Conservation (phyloP, 2,329 filamentous ascomycete species). For the Aspergillus arachidicola region DNA sequence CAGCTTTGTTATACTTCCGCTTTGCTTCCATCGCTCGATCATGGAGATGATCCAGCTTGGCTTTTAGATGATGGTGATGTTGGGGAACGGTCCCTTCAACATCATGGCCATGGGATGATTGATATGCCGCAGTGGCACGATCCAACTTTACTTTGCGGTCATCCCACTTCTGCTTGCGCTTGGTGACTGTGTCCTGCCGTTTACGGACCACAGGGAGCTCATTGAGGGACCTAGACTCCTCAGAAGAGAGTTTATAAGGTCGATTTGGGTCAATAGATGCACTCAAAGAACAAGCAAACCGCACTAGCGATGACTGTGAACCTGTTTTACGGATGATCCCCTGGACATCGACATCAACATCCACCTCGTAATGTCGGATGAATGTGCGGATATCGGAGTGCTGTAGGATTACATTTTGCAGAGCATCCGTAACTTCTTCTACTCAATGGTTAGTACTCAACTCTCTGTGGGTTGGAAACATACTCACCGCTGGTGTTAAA, state of each 20-base stretch:
- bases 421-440: constrained; percentile 25
- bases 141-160: constrained; percentile 15
- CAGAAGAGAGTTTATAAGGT: constrained; percentile 14
- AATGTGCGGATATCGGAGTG: constrained; percentile 19
- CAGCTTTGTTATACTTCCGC: constrained; percentile 12
- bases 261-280: constrained; percentile 15
- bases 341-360: constrained; percentile 18
- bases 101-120: background rate
- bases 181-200: constrained; percentile 14
- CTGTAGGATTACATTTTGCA: constrained; percentile 29
- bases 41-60: constrained; percentile 16
- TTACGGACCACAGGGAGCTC: constrained; percentile 13
- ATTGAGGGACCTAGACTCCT: constrained; percentile 20
- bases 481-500: constrained; percentile 44
- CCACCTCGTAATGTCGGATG: constrained; percentile 17
- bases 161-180: constrained; percentile 17
- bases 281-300: constrained; percentile 18
- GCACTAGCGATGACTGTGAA: constrained; percentile 16
- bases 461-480: background rate
- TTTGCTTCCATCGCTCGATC: constrained; percentile 15
- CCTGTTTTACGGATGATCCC: constrained; percentile 15
- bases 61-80: background rate
- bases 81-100: background rate
- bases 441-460: background rate
- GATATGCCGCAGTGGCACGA: constrained; percentile 6